Percentiles rank a stretch among this genome's conserved stretches.
Conservation (phyloP, 129 eudicot genomes). For the Pseudognaphalium luteoalbum region DNA sequence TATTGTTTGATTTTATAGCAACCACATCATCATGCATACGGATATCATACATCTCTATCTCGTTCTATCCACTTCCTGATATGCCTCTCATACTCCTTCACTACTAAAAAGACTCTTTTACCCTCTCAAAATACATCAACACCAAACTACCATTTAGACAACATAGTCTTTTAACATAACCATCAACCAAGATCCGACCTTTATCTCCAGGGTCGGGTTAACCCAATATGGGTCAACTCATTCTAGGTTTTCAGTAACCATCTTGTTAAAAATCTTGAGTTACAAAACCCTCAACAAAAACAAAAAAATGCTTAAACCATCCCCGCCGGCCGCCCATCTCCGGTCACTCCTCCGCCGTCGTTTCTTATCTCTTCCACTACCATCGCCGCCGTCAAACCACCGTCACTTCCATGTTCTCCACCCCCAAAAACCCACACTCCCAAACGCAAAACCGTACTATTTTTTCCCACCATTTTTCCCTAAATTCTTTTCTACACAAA, state of each 20-base stretch:
- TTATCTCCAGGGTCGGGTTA: neutral
- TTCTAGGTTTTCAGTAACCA: neutral
- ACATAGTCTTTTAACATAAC: neutral
- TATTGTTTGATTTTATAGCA: constrained; percentile 30
- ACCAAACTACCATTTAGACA: constrained; percentile 33
- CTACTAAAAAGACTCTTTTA: constrained; percentile 18
- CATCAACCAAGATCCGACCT: neutral
- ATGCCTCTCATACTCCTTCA: constrained; percentile 29
- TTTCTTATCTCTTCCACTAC: constrained; percentile 28
- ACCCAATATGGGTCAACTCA: neutral
- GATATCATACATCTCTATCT: constrained; percentile 15
- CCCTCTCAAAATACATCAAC: constrained; percentile 24
- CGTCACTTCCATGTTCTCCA: constrained; percentile 26
- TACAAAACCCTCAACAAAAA: constrained; percentile 14
- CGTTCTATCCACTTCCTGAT: constrained; percentile 43
- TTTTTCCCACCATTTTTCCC: constrained; percentile 10
- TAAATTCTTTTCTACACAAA: constrained; percentile 41
- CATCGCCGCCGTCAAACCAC: constrained; percentile 25
- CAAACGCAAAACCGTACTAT: constrained; percentile 20
- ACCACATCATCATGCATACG: constrained; percentile 39
- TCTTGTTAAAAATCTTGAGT: constrained; percentile 32
- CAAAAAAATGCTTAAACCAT: neutral
- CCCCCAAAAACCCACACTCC: constrained; percentile 20
- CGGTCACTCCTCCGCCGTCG: constrained; percentile 47
- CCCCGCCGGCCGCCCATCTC: constrained; percentile 14